Base-by-base conservation (phyloP, 1,139 yeast genomes). In the Pneumocystis murina region DNA sequence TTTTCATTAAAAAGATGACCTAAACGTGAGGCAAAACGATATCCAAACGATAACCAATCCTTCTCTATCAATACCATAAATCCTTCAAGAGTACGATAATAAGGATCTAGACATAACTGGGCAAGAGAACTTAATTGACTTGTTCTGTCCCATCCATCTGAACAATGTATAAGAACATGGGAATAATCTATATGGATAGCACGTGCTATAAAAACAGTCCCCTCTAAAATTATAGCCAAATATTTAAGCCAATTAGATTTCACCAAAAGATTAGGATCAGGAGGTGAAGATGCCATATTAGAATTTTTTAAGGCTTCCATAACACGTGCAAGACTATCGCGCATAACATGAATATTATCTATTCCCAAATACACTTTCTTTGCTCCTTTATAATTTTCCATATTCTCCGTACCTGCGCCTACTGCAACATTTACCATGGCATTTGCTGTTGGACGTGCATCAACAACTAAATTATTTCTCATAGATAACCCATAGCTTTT, bases 81-180 rank as follows among this genome's bases (percentile, higher is more conserved):
- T 1, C 98, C 98, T 66, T 87, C 85, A 8, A 87, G 70, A 0
- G 98, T 90, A 68, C 98, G 79, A 73, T 81, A 92, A 72, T 82
- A 89, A 0, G 97, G 97, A 73, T 94, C 98, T 30, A 91, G 78
- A 71, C 96, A 88, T 7, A 94, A 75, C 73, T 92, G 95, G 59
- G 91, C 84, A 66, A 92, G 75, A 3, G 96, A 86, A 10, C 91
- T 82, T 0, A 91, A 82, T 72, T 92, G 97, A 0, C 97, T 83
- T 0, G 98, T 94, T 66, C 98, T 78, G 72, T 92, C 98, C 98
- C 98, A 92, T 0, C 98, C 98, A 75, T 92, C 98, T 0, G 97
- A 90, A 72, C 98, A 92, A 75, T 92, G 98, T 12, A 94, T 81
- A 7, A 92, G 73, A 6, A 92, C 82, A 73, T 91, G 94, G 16